Evolutionary conservation across 2,329 filamentous ascomycete species (phyloP).

Genomic region (Stromatinia cepivora): DNA sequence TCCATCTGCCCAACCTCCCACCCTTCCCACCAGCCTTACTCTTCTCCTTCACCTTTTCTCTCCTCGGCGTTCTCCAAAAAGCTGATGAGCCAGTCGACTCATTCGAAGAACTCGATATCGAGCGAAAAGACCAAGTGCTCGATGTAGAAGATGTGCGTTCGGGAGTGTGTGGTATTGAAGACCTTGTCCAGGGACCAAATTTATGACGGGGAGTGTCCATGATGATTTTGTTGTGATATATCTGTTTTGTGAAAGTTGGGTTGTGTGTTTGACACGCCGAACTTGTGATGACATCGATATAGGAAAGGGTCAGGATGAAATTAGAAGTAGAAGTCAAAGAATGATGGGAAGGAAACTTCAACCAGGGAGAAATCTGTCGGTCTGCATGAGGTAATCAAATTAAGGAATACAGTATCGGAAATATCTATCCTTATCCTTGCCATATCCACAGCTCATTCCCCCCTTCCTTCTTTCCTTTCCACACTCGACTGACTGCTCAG

Average conservation of each 20-base stretch:
- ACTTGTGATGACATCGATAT: background rate
- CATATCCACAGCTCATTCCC: slow-evolving; percentile 43
- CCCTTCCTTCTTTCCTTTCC: slow-evolving; percentile 34
- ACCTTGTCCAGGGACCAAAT: background rate
- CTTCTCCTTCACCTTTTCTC: background rate
- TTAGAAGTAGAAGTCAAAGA: background rate
- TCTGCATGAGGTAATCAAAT: slow-evolving; percentile 14
- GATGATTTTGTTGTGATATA: background rate
- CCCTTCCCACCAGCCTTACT: background rate
- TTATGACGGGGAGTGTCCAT: slow-evolving; percentile 1
- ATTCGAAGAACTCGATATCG: background rate
- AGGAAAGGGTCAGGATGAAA: background rate
- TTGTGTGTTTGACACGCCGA: background rate
- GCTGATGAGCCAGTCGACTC: background rate
- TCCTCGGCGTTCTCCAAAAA: slow-evolving; percentile 9
- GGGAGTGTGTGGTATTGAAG: background rate
- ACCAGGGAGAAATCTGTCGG: background rate
- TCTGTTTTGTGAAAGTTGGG: too few relatives aligned
- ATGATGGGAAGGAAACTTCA: background rate
- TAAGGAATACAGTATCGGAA: slow-evolving; percentile 17
- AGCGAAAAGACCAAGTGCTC: background rate
- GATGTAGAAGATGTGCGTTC: background rate
- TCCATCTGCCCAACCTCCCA: background rate
- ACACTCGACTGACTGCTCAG: background rate
- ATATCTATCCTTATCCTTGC: slow-evolving; percentile 20